phyloP scores from a whole-genome alignment of 768 basidiomycete genomes.

The Leccinum imitatum region DNA sequence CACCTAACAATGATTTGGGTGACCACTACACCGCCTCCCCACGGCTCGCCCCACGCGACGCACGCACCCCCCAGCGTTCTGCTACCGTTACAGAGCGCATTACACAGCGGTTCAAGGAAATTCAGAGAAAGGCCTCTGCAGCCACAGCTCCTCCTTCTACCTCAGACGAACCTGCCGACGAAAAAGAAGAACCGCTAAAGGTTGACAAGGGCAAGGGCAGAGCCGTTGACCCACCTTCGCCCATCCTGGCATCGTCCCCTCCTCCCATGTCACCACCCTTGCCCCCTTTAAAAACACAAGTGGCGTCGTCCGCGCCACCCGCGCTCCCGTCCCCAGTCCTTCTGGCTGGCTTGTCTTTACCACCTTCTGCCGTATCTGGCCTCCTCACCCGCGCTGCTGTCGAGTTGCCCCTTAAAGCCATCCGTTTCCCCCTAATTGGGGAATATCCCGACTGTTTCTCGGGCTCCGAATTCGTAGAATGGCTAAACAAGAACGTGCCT shows the following conservation, averaged over 20 bases:
- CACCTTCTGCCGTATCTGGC: constrained; percentile 62
- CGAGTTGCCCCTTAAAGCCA: constrained; percentile 67
- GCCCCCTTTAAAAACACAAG: constrained; percentile 45
- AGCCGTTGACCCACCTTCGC: constrained; percentile 43
- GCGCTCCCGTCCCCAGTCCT: constrained; percentile 56
- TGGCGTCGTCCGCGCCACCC: constrained; percentile 37
- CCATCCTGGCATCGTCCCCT: constrained; percentile 47
- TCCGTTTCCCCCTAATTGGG: constrained; percentile 77
- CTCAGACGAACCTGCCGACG: constrained; percentile 27
- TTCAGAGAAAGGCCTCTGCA: constrained; percentile 56
- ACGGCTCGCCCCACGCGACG: constrained; percentile 55
- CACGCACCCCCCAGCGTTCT: constrained; percentile 57
- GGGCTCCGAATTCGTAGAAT: constrained; percentile 85
- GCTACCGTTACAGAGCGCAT: constrained; percentile 88
- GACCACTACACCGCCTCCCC: constrained; percentile 88
- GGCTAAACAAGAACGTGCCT: constrained; percentile 77
- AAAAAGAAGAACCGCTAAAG: constrained; percentile 42
- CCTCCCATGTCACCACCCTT: constrained; percentile 62
- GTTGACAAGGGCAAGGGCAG: constrained; percentile 86
- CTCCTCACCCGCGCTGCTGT: constrained; percentile 69
- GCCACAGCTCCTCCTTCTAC: constrained; percentile 30
- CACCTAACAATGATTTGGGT: constrained; percentile 59
- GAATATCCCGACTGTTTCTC: constrained; percentile 86
- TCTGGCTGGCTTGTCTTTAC: constrained; percentile 71
- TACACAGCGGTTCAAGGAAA: constrained; percentile 75